Conservation (phyloP, 176 grass and related monocot species). For the Panicum miliaceum region DNA sequence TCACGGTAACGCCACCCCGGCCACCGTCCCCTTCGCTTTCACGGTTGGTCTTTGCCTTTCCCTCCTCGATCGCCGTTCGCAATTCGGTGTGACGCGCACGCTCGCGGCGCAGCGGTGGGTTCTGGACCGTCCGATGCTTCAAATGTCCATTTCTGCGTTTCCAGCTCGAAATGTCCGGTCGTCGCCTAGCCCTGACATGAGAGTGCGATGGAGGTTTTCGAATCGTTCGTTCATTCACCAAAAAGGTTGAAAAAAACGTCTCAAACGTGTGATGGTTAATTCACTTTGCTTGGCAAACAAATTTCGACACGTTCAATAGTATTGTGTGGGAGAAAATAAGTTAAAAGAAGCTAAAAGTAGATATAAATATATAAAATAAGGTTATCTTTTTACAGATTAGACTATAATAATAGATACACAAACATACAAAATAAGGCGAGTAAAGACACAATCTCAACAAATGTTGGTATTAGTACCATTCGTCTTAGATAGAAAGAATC, state of each 20-base stretch:
- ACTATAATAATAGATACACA: too few relatives aligned
- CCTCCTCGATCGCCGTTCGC: neutral
- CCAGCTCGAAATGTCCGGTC: too few relatives aligned
- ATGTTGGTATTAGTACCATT: neutral
- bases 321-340: too few relatives aligned
- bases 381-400: neutral
- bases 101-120: neutral
- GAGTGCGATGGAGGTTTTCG: neutral
- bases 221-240: neutral
- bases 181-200: neutral
- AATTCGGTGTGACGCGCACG: neutral
- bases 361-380: too few relatives aligned
- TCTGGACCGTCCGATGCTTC: neutral
- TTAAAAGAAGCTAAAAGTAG: too few relatives aligned
- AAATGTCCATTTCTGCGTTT: neutral
- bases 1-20: slow-evolving; percentile 3
- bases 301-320: too few relatives aligned
- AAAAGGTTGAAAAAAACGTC: too few relatives aligned
- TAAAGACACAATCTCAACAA: neutral
- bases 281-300: too few relatives aligned
- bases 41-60: neutral
- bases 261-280: neutral
- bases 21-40: slow-evolving; percentile 22
- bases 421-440: neutral
- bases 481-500: neutral